Evolutionary conservation across 768 basidiomycete species (phyloP).

Genomic region (Phylloporus sp.): DNA sequence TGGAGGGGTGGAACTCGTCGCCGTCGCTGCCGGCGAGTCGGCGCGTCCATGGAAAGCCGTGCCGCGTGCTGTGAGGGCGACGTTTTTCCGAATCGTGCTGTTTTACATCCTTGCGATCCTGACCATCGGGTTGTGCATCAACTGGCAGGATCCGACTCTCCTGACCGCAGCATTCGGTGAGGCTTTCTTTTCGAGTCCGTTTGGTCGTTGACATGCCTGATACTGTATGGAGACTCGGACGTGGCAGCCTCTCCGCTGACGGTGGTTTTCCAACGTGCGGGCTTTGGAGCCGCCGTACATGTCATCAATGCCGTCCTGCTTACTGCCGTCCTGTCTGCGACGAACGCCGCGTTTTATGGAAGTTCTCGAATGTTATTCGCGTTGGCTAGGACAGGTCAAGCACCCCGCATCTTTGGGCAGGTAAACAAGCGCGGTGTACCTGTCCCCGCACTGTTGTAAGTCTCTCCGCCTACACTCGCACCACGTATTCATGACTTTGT

Average conservation of each 20-base stretch:
- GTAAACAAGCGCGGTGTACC: slow-evolving; percentile 64
- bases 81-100: slow-evolving; percentile 60
- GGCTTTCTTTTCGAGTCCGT: not conserved
- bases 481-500: not conserved
- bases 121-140: slow-evolving; percentile 63
- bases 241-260: slow-evolving; percentile 60
- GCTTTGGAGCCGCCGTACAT: slow-evolving; percentile 57
- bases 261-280: slow-evolving; percentile 57
- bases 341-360: slow-evolving; percentile 61
- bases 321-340: slow-evolving; percentile 61
- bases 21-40: slow-evolving; percentile 69
- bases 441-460: slow-evolving; percentile 47
- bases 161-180: slow-evolving; percentile 42
- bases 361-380: slow-evolving; percentile 57
- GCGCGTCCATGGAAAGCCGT: slow-evolving; percentile 58
- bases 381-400: slow-evolving; percentile 61
- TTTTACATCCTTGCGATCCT: slow-evolving; percentile 63
- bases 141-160: slow-evolving; percentile 51
- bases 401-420: slow-evolving; percentile 60
- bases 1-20: slow-evolving; percentile 65
- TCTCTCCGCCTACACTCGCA: slow-evolving; percentile 17
- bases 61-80: slow-evolving; percentile 61
- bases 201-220: not conserved
- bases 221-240: slow-evolving; percentile 38
- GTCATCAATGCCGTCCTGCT: slow-evolving; percentile 64